A percentile compares a stretch with the other conserved stretches of the same genome.
phyloP scores from a whole-genome alignment of 2,329 filamentous ascomycete genomes.

The Aspergillus sp. region DNA sequence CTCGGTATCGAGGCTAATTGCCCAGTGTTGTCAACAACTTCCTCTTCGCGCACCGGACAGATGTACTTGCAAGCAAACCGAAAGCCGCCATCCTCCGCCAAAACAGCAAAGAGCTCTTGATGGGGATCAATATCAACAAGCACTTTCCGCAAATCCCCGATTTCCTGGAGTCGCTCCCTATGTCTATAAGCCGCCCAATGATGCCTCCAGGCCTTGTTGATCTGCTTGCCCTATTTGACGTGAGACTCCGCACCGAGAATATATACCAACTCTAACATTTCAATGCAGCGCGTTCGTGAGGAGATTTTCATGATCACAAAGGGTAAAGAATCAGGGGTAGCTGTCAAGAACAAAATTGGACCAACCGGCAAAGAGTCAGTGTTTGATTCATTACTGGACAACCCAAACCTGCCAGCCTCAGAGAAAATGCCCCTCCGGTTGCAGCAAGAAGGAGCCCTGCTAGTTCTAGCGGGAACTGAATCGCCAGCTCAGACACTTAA shows the following conservation, averaged over 20 bases:
- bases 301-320: conserved; percentile 19
- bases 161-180: conserved; percentile 20
- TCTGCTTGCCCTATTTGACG: conserved; percentile 3
- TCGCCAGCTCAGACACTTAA: conserved; percentile 28
- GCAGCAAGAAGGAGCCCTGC: conserved; percentile 31
- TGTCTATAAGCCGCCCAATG: not conserved
- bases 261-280: not conserved
- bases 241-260: not conserved
- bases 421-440: conserved; percentile 33
- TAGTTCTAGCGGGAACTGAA: conserved; percentile 32
- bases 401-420: conserved; percentile 23
- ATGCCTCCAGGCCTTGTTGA: conserved; percentile 4
- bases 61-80: conserved; percentile 25
- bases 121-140: conserved; percentile 33
- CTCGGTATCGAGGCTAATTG: not conserved
- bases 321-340: conserved; percentile 8
- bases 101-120: conserved; percentile 31
- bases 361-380: conserved; percentile 27
- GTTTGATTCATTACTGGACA: conserved; percentile 30
- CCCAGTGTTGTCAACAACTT: conserved; percentile 32
- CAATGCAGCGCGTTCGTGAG: not conserved
- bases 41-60: conserved; percentile 30
- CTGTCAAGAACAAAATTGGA: not conserved
- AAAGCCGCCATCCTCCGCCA: conserved; percentile 27
- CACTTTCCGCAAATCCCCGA: conserved; percentile 33